Conservation (phyloP, 2,329 filamentous ascomycete species). For the Exophiala bonariae region DNA sequence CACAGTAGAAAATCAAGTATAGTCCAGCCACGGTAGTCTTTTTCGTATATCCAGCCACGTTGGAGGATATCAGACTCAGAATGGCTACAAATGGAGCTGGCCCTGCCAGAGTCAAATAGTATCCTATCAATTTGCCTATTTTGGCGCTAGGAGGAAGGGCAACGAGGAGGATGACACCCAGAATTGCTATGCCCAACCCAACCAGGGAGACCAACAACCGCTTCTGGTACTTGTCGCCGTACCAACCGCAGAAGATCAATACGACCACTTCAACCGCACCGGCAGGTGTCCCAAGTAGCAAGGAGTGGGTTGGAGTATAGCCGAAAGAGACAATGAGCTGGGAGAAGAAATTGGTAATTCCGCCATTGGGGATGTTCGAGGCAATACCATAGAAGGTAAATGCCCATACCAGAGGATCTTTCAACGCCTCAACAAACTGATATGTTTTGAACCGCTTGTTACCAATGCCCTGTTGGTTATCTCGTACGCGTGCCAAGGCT, state of each 20-base stretch:
- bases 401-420: no score
- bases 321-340: conserved; percentile 55
- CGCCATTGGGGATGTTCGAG: no score
- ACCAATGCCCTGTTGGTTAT: no score
- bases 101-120: conserved; percentile 63
- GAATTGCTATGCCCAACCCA: conserved; percentile 20
- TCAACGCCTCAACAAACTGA: no score
- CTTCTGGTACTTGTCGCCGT: conserved; percentile 58
- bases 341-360: no score
- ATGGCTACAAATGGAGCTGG: conserved; percentile 65
- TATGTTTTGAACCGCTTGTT: no score
- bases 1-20: conserved; percentile 48
- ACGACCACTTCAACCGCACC: conserved; percentile 65
- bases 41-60: conserved; percentile 57
- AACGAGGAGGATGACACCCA: conserved; percentile 38
- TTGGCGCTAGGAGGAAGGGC: conserved; percentile 59
- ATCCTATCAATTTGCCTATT: conserved; percentile 61
- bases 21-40: conserved; percentile 54
- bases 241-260: conserved; percentile 55
- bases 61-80: conserved; percentile 63
- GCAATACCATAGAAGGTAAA: no score
- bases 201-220: conserved; percentile 62
- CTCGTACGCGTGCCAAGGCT: no score
- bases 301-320: conserved; percentile 61
- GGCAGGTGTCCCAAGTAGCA: conserved; percentile 65